These are phyloP conservation scores for Spathaspora sp. DNA, from an alignment of 1,139 yeast genomes.

Conservation along the genomic window DNA sequence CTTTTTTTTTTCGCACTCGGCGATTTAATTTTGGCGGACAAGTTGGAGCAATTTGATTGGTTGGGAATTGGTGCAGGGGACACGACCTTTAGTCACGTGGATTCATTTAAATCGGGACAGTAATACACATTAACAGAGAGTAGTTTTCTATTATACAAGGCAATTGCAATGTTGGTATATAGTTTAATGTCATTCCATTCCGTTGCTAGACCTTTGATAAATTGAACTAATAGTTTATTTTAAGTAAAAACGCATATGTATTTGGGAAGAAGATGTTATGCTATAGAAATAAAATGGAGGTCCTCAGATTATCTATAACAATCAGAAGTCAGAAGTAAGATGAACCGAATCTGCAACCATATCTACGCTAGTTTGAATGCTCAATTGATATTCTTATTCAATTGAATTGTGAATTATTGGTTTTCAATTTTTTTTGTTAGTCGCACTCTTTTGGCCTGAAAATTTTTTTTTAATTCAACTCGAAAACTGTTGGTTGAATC, in stretches of 20 bases:
- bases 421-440: constrained; percentile 1
- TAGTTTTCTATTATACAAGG: not conserved
- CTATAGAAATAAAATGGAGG: too few species aligned
- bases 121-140: not conserved
- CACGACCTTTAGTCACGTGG: constrained; percentile 1
- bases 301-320: too few species aligned
- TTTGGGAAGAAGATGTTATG: too few species aligned
- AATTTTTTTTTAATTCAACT: not conserved
- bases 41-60: constrained; percentile 17
- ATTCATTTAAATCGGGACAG: not conserved
- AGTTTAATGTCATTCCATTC: too few species aligned
- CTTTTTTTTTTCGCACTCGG: constrained; percentile 2
- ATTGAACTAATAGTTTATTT: too few species aligned
- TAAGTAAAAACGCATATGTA: too few species aligned
- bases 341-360: too few species aligned
- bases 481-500: not conserved
- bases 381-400: not conserved
- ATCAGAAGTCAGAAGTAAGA: not conserved
- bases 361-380: too few species aligned
- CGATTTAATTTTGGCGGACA: not conserved
- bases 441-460: not conserved
- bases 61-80: constrained; percentile 12
- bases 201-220: too few species aligned
- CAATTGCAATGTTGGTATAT: too few species aligned
- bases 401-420: not conserved